Percentiles rank a stretch among this genome's conserved stretches.
Evolutionary conservation across 1,139 yeast genomes (phyloP).

Genomic region (Candida sp.): DNA sequence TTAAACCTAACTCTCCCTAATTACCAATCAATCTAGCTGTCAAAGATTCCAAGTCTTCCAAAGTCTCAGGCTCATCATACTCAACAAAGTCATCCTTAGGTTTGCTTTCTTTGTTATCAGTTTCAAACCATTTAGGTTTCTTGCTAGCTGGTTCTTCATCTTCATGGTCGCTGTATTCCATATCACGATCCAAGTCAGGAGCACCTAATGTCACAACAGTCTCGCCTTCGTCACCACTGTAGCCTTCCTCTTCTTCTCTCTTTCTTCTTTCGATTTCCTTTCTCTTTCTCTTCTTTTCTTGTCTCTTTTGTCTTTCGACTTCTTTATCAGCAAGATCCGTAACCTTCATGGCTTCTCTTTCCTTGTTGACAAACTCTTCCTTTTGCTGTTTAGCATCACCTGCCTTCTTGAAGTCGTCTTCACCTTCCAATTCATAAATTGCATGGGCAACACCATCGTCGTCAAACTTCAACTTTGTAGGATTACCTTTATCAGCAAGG

Average conservation of each 20-base stretch:
- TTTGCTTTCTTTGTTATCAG: constrained; percentile 18
- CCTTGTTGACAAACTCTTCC: constrained; percentile 65
- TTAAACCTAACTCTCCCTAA: constrained; percentile 4
- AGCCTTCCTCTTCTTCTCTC: constrained; percentile 46
- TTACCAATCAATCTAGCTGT: constrained; percentile 59
- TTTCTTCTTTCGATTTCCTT: constrained; percentile 72
- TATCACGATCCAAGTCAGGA: constrained; percentile 51
- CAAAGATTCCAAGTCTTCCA: constrained; percentile 94
- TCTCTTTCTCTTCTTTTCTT: constrained; percentile 89
- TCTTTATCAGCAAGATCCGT: constrained; percentile 82
- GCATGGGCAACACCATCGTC: constrained; percentile 96
- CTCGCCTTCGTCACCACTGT: constrained; percentile 28
- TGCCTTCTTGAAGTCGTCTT: constrained; percentile 77
- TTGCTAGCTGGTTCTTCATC: constrained; percentile 49
- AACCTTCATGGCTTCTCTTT: constrained; percentile 66
- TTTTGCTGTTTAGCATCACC: constrained; percentile 81
- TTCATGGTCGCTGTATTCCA: constrained; percentile 32
- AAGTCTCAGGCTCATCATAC: constrained; percentile 84
- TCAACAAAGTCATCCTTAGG: constrained; percentile 57
- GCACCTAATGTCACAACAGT: constrained; percentile 29
- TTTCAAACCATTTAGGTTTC: constrained; percentile 66
- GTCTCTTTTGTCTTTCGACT: constrained; percentile 80
- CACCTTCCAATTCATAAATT: constrained; percentile 88
- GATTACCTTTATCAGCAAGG: constrained; percentile 64
- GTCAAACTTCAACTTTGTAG: constrained; percentile 85